Evolutionary conservation across 2,329 filamentous ascomycete genomes (phyloP).

Genomic region (Arthroderma sp.): DNA sequence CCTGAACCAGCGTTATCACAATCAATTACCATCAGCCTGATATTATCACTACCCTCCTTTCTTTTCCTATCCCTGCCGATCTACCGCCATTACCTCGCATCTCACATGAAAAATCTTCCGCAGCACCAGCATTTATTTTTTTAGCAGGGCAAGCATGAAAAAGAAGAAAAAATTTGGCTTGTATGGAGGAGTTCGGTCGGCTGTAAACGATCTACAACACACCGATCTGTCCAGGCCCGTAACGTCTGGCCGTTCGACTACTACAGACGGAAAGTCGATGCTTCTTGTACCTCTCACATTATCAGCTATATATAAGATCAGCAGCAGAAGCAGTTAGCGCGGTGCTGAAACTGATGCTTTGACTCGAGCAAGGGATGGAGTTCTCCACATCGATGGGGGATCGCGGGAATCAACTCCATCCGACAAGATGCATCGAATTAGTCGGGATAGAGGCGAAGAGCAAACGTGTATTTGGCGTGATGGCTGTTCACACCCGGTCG

Average conservation of each 20-base stretch:
- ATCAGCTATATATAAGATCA: background rate
- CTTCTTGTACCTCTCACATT: background rate
- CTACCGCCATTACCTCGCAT: background rate
- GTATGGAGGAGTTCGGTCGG: background rate
- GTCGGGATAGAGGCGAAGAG: background rate
- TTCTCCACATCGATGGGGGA: background rate
- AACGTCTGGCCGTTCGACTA: background rate
- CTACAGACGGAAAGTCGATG: background rate
- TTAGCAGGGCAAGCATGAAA: background rate
- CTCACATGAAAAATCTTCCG: background rate
- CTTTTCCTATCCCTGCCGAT: background rate
- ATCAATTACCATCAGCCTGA: background rate
- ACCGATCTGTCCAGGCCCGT: background rate
- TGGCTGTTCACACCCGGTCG: background rate
- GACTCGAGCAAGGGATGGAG: background rate
- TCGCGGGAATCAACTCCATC: background rate
- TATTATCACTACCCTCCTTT: background rate
- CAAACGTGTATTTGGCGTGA: constrained; percentile 1
- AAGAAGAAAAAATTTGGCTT: background rate
- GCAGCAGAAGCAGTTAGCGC: background rate
- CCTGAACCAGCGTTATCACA: background rate
- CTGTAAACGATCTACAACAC: background rate
- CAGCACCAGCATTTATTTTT: background rate
- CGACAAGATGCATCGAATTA: background rate
- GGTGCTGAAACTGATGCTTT: background rate